A percentile compares a stretch with the other conserved stretches of the same genome.
These are phyloP conservation scores for Sclerotinia trifoliorum DNA, from an alignment of 2,329 filamentous ascomycete species.

Conservation along the genomic window DNA sequence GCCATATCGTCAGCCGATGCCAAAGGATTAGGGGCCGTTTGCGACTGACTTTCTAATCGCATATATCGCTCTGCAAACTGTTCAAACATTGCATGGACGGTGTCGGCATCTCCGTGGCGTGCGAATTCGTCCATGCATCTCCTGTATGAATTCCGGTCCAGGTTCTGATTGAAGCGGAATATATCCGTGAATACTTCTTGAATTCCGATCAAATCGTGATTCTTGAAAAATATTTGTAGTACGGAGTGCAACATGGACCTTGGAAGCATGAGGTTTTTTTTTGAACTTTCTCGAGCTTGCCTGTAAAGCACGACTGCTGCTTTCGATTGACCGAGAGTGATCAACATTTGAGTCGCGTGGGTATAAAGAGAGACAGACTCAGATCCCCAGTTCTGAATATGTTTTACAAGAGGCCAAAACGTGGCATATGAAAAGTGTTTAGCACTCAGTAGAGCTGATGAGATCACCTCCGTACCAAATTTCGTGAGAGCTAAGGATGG, in stretches of 20 bases:
- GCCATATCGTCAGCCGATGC: slow-evolving; percentile 41
- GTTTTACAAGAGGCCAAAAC: slow-evolving; percentile 29
- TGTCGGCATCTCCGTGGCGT: slow-evolving; percentile 46
- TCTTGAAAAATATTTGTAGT: slow-evolving; percentile 38
- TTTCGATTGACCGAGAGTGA: slow-evolving; percentile 27
- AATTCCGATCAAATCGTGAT: slow-evolving; percentile 40
- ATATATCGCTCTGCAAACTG: slow-evolving; percentile 36
- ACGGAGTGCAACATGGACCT: slow-evolving; percentile 34
- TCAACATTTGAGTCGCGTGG: slow-evolving; percentile 28
- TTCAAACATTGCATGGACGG: slow-evolving; percentile 47
- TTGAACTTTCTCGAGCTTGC: slow-evolving; percentile 26
- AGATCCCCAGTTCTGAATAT: slow-evolving; percentile 30
- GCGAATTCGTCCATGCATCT: slow-evolving; percentile 46
- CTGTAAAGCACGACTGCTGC: slow-evolving; percentile 34
- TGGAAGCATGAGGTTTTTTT: slow-evolving; percentile 25
- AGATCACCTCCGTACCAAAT: slow-evolving; percentile 30
- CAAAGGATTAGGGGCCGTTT: slow-evolving; percentile 6
- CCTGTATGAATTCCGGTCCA: slow-evolving; percentile 37
- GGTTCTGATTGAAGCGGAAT: slow-evolving; percentile 36
- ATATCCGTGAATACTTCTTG: slow-evolving; percentile 43
- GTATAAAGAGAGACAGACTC: slow-evolving; percentile 29
- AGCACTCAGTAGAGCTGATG: slow-evolving; percentile 26
- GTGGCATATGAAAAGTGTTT: slow-evolving; percentile 24
- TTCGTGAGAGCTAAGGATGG: background rate
- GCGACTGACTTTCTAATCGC: slow-evolving; percentile 6